phyloP scores from a whole-genome alignment of 139 green algal species.

The Limnomonas spitsbergensis region DNA sequence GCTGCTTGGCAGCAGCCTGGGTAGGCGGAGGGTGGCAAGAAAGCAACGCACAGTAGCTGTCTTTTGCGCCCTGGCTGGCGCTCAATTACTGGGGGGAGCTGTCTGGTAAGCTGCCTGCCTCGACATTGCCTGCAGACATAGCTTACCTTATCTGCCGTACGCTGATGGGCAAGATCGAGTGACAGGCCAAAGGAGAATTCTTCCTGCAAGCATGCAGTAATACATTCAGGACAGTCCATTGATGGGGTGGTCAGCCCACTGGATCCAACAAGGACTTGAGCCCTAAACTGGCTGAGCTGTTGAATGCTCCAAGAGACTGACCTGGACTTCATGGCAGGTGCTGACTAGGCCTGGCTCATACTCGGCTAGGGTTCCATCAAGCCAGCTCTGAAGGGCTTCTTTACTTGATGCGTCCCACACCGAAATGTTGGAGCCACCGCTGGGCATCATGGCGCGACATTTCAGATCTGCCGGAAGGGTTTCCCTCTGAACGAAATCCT shows the following conservation, averaged over 20 bases:
- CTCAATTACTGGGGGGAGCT: no score
- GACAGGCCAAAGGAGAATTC: background rate
- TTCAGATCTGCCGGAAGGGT: background rate
- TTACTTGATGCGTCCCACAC: background rate
- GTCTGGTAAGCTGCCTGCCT: no score
- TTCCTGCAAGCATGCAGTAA: background rate
- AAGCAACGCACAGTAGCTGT: no score
- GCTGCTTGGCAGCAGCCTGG: no score
- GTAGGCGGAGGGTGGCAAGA: no score
- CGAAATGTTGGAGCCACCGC: background rate
- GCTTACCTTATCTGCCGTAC: background rate
- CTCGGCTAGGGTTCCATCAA: background rate
- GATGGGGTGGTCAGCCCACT: no score
- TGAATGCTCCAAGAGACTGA: no score
- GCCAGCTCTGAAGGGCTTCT: background rate
- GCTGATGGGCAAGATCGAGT: background rate
- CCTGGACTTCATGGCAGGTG: slow-evolving; percentile 1
- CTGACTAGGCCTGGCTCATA: background rate
- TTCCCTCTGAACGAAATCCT: background rate
- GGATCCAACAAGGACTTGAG: no score
- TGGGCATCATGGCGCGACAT: background rate
- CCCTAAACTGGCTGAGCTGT: no score
- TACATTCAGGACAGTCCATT: background rate
- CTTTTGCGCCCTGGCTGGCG: no score
- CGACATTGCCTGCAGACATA: no score